phyloP scores from a whole-genome alignment of 352 stramenopile genomes.

The Thraustochytrium sp. region DNA sequence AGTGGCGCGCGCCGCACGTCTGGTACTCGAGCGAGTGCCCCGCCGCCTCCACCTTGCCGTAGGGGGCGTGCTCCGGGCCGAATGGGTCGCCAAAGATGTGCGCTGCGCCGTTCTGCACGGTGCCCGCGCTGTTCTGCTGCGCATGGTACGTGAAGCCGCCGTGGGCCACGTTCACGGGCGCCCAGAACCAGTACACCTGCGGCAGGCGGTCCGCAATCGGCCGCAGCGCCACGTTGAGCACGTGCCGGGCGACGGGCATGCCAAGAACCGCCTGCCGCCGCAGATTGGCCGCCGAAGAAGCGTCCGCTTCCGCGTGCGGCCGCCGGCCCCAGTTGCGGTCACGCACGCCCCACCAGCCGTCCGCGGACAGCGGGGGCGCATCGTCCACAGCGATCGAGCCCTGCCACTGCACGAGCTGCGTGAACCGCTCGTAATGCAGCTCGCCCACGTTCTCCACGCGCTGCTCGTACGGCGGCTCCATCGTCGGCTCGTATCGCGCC shows the following conservation, averaged over 20 bases:
- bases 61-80: conserved; percentile 8
- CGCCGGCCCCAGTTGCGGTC: not conserved
- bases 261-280: not conserved
- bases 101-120: conserved; percentile 15
- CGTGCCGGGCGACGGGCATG: not conserved
- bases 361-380: not conserved
- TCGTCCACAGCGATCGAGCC: not conserved
- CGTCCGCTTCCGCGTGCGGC: not conserved
- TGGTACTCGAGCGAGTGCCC: conserved; percentile 28
- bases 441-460: not conserved
- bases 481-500: not conserved
- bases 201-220: not conserved
- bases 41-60: not conserved
- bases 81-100: conserved; percentile 23
- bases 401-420: conserved; percentile 7
- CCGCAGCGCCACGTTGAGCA: not conserved
- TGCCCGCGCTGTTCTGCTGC: not conserved
- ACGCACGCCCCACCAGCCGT: not conserved
- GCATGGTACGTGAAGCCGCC: conserved; percentile 19
- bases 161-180: not conserved
- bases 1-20: not conserved
- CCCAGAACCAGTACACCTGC: conserved; percentile 31
- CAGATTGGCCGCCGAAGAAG: not conserved
- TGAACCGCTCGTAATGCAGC: conserved; percentile 5
- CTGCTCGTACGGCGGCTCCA: conserved; percentile 24